phyloP scores from a whole-genome alignment of 352 stramenopile species.

The Phytophthora sp. region DNA sequence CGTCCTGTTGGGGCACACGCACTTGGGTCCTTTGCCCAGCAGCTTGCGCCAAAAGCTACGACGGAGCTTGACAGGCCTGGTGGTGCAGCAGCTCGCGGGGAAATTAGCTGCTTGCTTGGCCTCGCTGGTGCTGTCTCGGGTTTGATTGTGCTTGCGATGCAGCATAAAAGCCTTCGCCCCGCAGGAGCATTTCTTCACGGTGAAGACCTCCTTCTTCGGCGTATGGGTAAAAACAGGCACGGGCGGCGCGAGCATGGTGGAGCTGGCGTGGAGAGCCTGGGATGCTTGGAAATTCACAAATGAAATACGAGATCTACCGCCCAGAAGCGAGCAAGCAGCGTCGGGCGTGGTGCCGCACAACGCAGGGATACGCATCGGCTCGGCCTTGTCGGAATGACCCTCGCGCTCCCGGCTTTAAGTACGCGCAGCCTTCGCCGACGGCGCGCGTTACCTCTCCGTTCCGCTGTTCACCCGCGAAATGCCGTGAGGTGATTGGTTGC shows the following conservation, averaged over 20 bases:
- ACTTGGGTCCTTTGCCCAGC: slow-evolving; percentile 54
- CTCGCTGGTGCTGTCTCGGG: slow-evolving; percentile 10
- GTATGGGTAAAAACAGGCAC: slow-evolving; percentile 19
- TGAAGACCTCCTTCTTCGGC: slow-evolving; percentile 13
- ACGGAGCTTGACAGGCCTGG: slow-evolving; percentile 4
- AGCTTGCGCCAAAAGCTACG: slow-evolving; percentile 56
- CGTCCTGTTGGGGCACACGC: slow-evolving; percentile 38
- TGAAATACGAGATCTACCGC: no score
- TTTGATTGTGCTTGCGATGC: slow-evolving; percentile 16
- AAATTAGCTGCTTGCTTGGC: slow-evolving; percentile 34
- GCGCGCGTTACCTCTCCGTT: slow-evolving; percentile 14
- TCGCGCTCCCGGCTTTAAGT: slow-evolving; percentile 21
- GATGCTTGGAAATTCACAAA: slow-evolving; percentile 20
- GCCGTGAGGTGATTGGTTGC: slow-evolving; percentile 13
- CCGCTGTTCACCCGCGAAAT: slow-evolving; percentile 20
- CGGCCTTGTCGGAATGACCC: slow-evolving; percentile 15
- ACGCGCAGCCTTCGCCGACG: slow-evolving; percentile 22
- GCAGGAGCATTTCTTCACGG: slow-evolving; percentile 19
- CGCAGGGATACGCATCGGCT: slow-evolving; percentile 3
- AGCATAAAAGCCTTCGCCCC: slow-evolving; percentile 32
- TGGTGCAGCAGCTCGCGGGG: slow-evolving; percentile 2
- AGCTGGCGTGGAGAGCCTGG: neutral
- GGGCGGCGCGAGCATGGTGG: slow-evolving; percentile 23
- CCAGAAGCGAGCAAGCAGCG: no score
- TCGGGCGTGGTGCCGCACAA: slow-evolving; percentile 18